Evolutionary conservation across 169 alveolate species (phyloP).

Genomic region (Babesia divergens): DNA sequence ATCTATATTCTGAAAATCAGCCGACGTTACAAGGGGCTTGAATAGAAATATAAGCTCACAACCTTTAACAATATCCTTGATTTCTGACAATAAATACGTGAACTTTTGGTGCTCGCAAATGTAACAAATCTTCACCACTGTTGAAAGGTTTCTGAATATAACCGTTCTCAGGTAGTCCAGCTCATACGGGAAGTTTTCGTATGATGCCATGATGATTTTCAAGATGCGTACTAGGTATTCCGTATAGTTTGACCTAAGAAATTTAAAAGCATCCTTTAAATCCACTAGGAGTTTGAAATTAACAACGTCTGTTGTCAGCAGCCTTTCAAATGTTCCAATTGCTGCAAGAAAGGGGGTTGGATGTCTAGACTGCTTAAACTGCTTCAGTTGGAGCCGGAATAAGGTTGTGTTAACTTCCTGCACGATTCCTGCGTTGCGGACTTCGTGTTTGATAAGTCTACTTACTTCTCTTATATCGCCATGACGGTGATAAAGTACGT

Average conservation of each 20-base stretch:
- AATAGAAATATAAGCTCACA: background rate
- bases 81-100: background rate
- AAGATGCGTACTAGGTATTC: slow-evolving; percentile 8
- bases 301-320: background rate
- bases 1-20: background rate
- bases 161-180: background rate
- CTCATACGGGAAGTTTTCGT: background rate
- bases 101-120: slow-evolving; percentile 11
- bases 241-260: background rate
- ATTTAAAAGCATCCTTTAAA: background rate
- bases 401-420: background rate
- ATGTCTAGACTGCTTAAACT: background rate
- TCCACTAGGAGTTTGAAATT: background rate
- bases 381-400: background rate
- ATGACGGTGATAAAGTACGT: background rate
- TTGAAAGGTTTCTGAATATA: background rate
- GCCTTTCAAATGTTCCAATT: background rate
- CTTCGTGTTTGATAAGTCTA: background rate
- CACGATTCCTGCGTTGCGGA: background rate
- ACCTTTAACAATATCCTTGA: background rate
- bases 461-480: background rate
- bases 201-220: background rate
- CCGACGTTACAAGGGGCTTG: slow-evolving; percentile 9
- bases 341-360: background rate
- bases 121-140: slow-evolving; percentile 3